A percentile compares a stretch with the other conserved stretches of the same genome.
Evolutionary conservation across 257 asterid species (phyloP).

Genomic region (Verbascum thapsus): DNA sequence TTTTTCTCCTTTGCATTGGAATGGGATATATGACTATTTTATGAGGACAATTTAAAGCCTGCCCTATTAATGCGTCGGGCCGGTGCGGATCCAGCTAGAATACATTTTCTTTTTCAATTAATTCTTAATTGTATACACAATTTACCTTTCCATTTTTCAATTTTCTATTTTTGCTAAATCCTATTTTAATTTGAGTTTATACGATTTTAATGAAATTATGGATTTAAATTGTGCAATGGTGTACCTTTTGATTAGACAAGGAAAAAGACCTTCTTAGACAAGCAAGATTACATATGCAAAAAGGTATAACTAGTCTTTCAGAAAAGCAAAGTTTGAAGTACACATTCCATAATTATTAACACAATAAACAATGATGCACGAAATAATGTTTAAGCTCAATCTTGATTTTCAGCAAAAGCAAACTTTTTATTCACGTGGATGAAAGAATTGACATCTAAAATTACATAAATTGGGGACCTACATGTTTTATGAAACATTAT

Average conservation of each 20-base stretch:
- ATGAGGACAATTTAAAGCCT: neutral
- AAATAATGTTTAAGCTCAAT: neutral
- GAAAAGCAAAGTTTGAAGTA: slow-evolving; percentile 29
- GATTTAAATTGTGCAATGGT: neutral
- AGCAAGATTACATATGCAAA: slow-evolving; percentile 20
- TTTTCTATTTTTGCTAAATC: too few relatives aligned
- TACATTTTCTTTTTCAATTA: too few relatives aligned
- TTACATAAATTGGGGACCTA: too few relatives aligned
- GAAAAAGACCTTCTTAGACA: neutral
- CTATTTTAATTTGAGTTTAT: neutral
- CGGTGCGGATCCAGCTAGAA: slow-evolving; percentile 21
- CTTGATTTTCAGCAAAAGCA: too few relatives aligned
- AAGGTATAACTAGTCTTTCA: slow-evolving; percentile 15
- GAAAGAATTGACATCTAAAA: too few relatives aligned
- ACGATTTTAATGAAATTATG: neutral
- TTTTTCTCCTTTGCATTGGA: slow-evolving; percentile 19
- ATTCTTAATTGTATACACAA: too few relatives aligned
- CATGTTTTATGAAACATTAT: too few relatives aligned
- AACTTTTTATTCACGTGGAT: too few relatives aligned
- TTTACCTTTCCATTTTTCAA: too few relatives aligned
- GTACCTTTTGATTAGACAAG: slow-evolving; percentile 2
- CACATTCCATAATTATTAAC: slow-evolving; percentile 15
- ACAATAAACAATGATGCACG: neutral
- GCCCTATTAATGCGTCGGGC: slow-evolving; percentile 24
- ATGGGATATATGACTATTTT: neutral